These are phyloP conservation scores for Aspergillus nidulans DNA, from an alignment of 495 filamentous ascomycete genomes.

Conservation along the genomic window DNA sequence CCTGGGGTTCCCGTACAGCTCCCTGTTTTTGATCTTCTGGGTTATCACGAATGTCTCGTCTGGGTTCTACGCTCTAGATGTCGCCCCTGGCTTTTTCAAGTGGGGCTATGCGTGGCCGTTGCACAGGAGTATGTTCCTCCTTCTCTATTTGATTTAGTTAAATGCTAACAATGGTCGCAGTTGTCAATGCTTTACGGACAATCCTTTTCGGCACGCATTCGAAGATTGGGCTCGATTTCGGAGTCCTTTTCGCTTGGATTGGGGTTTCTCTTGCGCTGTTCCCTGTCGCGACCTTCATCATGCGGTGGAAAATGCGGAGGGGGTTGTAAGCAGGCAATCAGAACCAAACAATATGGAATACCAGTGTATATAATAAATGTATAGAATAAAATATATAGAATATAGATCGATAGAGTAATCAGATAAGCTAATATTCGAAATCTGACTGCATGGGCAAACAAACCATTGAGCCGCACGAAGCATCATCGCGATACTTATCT, in stretches of 20 bases:
- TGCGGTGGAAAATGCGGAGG: slow-evolving; percentile 53
- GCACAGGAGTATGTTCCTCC: slow-evolving; percentile 48
- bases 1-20: slow-evolving; percentile 61
- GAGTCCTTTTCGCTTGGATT: slow-evolving; percentile 58
- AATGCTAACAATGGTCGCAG: slow-evolving; percentile 22
- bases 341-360: too few species aligned
- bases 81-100: slow-evolving; percentile 56
- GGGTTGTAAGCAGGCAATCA: slow-evolving; percentile 16
- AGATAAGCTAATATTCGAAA: too few species aligned
- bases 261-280: slow-evolving; percentile 53
- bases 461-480: too few species aligned
- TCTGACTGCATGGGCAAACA: too few species aligned
- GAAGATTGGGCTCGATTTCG: slow-evolving; percentile 61
- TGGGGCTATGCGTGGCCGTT: slow-evolving; percentile 75
- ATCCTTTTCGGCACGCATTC: slow-evolving; percentile 62
- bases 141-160: neutral
- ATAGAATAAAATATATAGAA: too few species aligned
- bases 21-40: slow-evolving; percentile 73
- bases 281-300: slow-evolving; percentile 56
- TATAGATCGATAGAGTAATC: too few species aligned
- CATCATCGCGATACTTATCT: too few species aligned
- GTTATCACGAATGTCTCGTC: slow-evolving; percentile 67
- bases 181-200: slow-evolving; percentile 59
- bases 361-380: too few species aligned
- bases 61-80: slow-evolving; percentile 57